These are phyloP conservation scores for Lachancea lanzarotensis DNA, from an alignment of 805 yeast genomes.

Conservation along the genomic window DNA sequence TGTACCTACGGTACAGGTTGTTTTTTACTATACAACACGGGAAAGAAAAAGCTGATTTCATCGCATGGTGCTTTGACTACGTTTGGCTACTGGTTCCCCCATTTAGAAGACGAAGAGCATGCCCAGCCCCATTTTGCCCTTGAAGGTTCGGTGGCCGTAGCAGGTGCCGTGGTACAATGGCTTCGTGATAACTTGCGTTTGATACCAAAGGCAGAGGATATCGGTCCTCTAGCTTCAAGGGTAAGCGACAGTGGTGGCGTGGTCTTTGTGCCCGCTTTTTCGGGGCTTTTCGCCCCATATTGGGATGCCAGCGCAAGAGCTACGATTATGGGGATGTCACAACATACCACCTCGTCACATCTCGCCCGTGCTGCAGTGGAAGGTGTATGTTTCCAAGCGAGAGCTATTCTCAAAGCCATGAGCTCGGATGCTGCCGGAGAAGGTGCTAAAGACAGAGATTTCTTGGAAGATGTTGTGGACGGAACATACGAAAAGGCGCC, in stretches of 20 bases:
- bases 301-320: constrained; percentile 94
- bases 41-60: constrained; percentile 60
- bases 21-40: constrained; percentile 83
- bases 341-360: constrained; percentile 85
- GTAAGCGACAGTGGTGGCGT: constrained; percentile 85
- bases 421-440: constrained; percentile 69
- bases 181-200: constrained; percentile 82
- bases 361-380: constrained; percentile 92
- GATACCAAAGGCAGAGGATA: constrained; percentile 74
- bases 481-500: constrained; percentile 42
- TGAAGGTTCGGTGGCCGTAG: constrained; percentile 95
- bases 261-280: constrained; percentile 89
- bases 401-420: constrained; percentile 89
- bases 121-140: constrained; percentile 75
- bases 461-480: constrained; percentile 44
- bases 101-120: constrained; percentile 38
- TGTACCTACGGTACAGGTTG: constrained; percentile 98
- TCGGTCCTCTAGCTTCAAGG: constrained; percentile 82
- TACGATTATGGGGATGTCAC: constrained; percentile 87
- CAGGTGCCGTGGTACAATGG: constrained; percentile 93
- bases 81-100: constrained; percentile 84
- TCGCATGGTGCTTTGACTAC: constrained; percentile 84
- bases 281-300: constrained; percentile 91
- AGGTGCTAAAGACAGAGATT: constrained; percentile 36
- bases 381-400: constrained; percentile 89